Evolutionary conservation across 176 grass and related monocot genomes (phyloP).

Genomic region (Sorghum bicolor): Sorghum_bicolor_NCBIv3 NC_012871.2:59950501-59951000

Average conservation of each 20-base stretch:
- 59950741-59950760: conserved; percentile 74
- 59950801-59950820: conserved; percentile 86
- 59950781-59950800: conserved; percentile 98
- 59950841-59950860: conserved; percentile 66
- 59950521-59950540: no score
- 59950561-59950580: no score
- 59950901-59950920: neutral
- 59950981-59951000: neutral
- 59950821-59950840: conserved; percentile 49
- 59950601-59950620: no score
- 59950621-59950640: no score
- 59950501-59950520: no score
- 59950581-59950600: no score
- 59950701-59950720: no score
- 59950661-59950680: no score
- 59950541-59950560: no score
- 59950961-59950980: neutral
- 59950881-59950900: neutral
- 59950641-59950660: no score
- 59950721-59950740: neutral
- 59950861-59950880: conserved; percentile 48
- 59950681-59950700: no score
- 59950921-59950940: neutral
- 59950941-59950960: neutral
- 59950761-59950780: conserved; percentile 60